A percentile compares a stretch with the other conserved stretches of the same genome.
These are phyloP conservation scores for Vigna mungo DNA, from an alignment of 306 rosid species.

Conservation along the genomic window DNA sequence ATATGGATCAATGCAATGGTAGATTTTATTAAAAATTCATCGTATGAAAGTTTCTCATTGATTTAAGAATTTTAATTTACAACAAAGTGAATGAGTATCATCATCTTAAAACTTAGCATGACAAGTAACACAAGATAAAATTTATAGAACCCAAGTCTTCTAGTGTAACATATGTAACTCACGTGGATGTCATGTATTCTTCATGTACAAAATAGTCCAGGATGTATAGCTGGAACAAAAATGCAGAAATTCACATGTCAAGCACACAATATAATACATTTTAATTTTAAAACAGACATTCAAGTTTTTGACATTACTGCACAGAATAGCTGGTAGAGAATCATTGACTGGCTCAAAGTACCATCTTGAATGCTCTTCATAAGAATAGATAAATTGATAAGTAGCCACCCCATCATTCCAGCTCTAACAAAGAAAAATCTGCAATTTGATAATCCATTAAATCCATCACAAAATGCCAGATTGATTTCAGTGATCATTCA, in stretches of 20 bases:
- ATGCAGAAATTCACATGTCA: slow-evolving; percentile 32
- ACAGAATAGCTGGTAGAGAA: slow-evolving; percentile 84
- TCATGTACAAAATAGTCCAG: slow-evolving; percentile 90
- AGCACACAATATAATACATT: background rate
- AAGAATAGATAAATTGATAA: slow-evolving; percentile 82
- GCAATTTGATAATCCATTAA: slow-evolving; percentile 44
- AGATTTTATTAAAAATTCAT: slow-evolving; percentile 15
- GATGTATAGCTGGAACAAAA: slow-evolving; percentile 74
- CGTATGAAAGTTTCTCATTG: background rate
- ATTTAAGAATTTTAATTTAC: slow-evolving; percentile 15
- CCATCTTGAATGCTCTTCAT: slow-evolving; percentile 72
- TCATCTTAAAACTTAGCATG: slow-evolving; percentile 9
- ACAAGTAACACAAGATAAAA: slow-evolving; percentile 10
- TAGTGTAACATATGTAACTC: slow-evolving; percentile 34
- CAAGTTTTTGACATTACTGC: slow-evolving; percentile 63
- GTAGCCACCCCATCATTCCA: slow-evolving; percentile 98
- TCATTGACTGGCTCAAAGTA: slow-evolving; percentile 74
- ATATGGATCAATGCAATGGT: background rate
- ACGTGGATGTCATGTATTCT: slow-evolving; percentile 99
- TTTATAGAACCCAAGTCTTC: slow-evolving; percentile 24
- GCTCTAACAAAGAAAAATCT: slow-evolving; percentile 99
- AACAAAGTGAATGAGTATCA: slow-evolving; percentile 15
- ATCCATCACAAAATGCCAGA: slow-evolving; percentile 35
- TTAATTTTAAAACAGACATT: slow-evolving; percentile 23
- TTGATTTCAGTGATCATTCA: slow-evolving; percentile 33